Percentiles rank a stretch among this genome's conserved stretches.
Evolutionary conservation across 140 eudicot genomes (phyloP).

Genomic region (Senecio squalidus): DNA sequence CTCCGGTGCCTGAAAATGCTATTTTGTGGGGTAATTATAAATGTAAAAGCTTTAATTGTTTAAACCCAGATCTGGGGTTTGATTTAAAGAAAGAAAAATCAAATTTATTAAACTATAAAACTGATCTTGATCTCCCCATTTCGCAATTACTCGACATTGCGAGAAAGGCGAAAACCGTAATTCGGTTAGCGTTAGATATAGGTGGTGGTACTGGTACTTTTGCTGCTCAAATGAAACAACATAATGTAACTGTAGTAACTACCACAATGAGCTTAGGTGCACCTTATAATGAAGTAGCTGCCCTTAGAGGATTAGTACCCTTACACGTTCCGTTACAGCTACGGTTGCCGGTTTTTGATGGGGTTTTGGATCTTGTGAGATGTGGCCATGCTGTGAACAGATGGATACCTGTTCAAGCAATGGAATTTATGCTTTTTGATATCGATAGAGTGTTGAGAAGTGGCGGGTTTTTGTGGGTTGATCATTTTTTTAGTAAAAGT

Average conservation of each 20-base stretch:
- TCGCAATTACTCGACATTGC: conserved; percentile 54
- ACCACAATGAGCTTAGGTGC: conserved; percentile 85
- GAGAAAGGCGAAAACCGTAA: conserved; percentile 23
- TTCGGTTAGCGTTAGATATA: conserved; percentile 63
- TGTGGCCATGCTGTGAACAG: conserved; percentile 88
- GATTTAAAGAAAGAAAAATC: conserved; percentile 44
- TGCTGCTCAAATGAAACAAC: conserved; percentile 71
- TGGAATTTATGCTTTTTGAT: conserved; percentile 87
- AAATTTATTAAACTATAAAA: conserved; percentile 41
- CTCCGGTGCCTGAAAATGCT: conserved; percentile 45
- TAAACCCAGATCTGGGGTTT: conserved; percentile 73
- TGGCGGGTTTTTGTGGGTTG: conserved; percentile 86
- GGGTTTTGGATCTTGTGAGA: conserved; percentile 86
- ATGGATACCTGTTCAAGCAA: conserved; percentile 72
- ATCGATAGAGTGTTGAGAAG: conserved; percentile 89
- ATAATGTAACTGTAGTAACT: conserved; percentile 76
- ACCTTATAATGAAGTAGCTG: conserved; percentile 73
- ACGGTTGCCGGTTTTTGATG: conserved; percentile 86
- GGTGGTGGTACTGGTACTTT: conserved; percentile 97
- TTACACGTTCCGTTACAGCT: conserved; percentile 90
- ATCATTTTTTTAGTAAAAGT: conserved; percentile 74
- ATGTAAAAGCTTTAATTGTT: conserved; percentile 58
- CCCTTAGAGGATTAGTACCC: conserved; percentile 73
- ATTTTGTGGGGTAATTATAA: conserved; percentile 42
- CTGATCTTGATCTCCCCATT: conserved; percentile 85